A percentile compares a stretch with the other conserved stretches of the same genome.
phyloP scores from a whole-genome alignment of 768 basidiomycete genomes.

The Exidia glandulosa region DNA sequence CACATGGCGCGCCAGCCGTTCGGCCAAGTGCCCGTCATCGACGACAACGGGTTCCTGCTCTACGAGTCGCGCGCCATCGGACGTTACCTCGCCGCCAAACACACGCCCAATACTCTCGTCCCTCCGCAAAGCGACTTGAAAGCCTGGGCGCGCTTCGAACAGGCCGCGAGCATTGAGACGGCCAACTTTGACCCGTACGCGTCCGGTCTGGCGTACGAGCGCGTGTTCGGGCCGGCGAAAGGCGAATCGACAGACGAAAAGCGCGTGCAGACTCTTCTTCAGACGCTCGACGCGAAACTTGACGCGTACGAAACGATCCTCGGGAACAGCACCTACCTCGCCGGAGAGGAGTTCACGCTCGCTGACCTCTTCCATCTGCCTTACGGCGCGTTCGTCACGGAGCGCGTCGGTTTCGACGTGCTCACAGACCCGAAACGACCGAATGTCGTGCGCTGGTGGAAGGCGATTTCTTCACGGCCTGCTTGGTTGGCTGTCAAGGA shows the following conservation, averaged over 20 bases:
- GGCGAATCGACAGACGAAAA: not conserved
- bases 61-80: slow-evolving; percentile 54
- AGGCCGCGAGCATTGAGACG: slow-evolving; percentile 37
- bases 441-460: slow-evolving; percentile 35
- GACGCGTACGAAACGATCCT: slow-evolving; percentile 44
- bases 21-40: slow-evolving; percentile 49
- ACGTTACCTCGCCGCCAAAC: slow-evolving; percentile 48
- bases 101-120: slow-evolving; percentile 36
- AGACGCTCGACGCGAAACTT: slow-evolving; percentile 28
- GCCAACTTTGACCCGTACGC: slow-evolving; percentile 44
- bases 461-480: slow-evolving; percentile 32
- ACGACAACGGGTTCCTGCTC: slow-evolving; percentile 50
- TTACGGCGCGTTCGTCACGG: slow-evolving; percentile 18
- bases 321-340: slow-evolving; percentile 40
- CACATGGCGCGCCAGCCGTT: slow-evolving; percentile 47
- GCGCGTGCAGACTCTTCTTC: slow-evolving; percentile 3
- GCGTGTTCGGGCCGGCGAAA: slow-evolving; percentile 32
- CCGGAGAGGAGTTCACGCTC: slow-evolving; percentile 40
- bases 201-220: slow-evolving; percentile 31
- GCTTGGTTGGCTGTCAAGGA: slow-evolving; percentile 39
- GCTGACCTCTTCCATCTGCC: slow-evolving; percentile 38
- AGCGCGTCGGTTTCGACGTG: not conserved
- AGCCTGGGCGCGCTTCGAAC: slow-evolving; percentile 36
- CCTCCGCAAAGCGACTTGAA: slow-evolving; percentile 27
- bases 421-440: slow-evolving; percentile 1